Evolutionary conservation across 331 rosid genomes (phyloP).

Genomic region (Phaseolus coccineus): DNA sequence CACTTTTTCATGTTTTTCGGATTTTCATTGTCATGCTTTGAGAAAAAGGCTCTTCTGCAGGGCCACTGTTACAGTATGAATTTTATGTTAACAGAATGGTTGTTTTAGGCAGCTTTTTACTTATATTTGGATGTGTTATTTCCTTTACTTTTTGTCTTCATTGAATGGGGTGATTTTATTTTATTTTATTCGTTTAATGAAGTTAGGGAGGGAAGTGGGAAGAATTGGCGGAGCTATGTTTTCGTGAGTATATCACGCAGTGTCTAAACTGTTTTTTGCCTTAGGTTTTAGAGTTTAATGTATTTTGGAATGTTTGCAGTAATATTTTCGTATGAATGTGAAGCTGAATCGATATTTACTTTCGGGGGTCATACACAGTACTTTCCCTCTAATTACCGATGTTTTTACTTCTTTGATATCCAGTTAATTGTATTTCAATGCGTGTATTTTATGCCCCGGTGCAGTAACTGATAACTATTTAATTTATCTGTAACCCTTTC

Average conservation of each 20-base stretch:
- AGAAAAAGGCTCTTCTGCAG: not conserved
- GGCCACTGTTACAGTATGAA: not conserved
- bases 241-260: not conserved
- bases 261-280: not conserved
- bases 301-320: not conserved
- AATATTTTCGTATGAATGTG: not conserved
- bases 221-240: not conserved
- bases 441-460: slow-evolving; percentile 14
- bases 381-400: not conserved
- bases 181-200: too few relatives aligned
- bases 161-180: not conserved
- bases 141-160: too few relatives aligned
- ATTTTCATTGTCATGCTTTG: not conserved
- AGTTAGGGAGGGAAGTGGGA: not conserved
- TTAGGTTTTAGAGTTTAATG: not conserved
- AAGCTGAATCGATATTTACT: not conserved
- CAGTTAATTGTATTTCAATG: not conserved
- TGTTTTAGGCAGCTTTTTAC: not conserved
- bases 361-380: not conserved
- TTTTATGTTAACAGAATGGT: not conserved
- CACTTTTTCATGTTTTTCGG: not conserved
- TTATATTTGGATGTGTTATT: not conserved
- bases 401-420: slow-evolving; percentile 2
- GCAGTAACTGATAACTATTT: not conserved
- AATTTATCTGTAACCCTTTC: not conserved